These are phyloP conservation scores for Bipolaris bicolor DNA, from an alignment of 2,329 filamentous ascomycete species.

Conservation along the genomic window DNA sequence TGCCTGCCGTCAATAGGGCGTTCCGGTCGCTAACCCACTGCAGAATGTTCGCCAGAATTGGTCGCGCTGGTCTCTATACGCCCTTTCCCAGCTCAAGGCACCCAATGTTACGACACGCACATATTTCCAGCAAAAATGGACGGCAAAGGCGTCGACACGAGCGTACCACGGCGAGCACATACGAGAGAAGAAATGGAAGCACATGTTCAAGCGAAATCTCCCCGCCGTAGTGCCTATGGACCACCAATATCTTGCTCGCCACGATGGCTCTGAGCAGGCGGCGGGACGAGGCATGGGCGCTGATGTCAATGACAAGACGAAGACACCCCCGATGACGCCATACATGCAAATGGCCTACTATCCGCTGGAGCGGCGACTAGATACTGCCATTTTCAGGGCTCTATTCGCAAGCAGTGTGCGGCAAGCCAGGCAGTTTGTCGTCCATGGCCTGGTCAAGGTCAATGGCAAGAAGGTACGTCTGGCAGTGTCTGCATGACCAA, in stretches of 20 bases:
- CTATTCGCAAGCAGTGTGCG: constrained; percentile 92
- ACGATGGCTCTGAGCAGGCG: constrained; percentile 84
- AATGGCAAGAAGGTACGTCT: constrained; percentile 85
- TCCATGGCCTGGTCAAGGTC: constrained; percentile 91
- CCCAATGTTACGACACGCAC: constrained; percentile 58
- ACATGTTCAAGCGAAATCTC: constrained; percentile 85
- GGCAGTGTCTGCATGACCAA: not conserved
- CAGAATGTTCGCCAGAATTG: constrained; percentile 95
- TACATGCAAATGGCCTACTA: constrained; percentile 98
- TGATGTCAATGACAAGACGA: constrained; percentile 26
- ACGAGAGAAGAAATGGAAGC: constrained; percentile 89
- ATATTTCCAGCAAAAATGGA: constrained; percentile 99
- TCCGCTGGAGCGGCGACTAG: constrained; percentile 85
- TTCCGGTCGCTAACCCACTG: constrained; percentile 8
- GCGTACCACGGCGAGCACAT: constrained; percentile 96
- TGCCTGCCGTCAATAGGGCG: not conserved
- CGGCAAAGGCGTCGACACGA: constrained; percentile 80
- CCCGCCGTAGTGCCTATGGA: constrained; percentile 86
- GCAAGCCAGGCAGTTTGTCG: constrained; percentile 91
- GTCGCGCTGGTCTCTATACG: constrained; percentile 98
- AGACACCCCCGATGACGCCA: constrained; percentile 64
- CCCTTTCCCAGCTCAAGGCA: constrained; percentile 66
- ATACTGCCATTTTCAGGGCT: constrained; percentile 92
- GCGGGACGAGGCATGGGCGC: constrained; percentile 80
- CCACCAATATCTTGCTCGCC: constrained; percentile 74